phyloP scores from a whole-genome alignment of 805 yeast species.

The Candida schatavii region DNA sequence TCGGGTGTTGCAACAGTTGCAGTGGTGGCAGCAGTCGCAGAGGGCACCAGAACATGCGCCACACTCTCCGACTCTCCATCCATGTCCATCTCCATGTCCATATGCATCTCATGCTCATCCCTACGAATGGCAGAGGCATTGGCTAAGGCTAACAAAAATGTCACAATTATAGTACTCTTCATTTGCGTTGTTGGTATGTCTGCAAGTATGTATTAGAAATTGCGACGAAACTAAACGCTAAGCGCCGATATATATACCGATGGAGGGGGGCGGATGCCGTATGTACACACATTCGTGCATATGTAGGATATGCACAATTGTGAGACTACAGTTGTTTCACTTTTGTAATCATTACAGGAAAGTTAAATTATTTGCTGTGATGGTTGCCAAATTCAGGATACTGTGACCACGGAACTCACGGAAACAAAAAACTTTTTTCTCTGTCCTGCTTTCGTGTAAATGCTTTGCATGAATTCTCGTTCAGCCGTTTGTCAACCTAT shows the following conservation, averaged over 20 bases:
- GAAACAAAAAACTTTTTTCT: neutral
- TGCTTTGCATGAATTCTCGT: too few species aligned
- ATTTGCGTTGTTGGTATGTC: neutral
- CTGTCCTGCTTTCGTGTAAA: too few species aligned
- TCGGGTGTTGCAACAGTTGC: neutral
- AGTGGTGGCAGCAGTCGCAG: slow-evolving; percentile 9
- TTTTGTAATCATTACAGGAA: too few species aligned
- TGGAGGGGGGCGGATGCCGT: too few species aligned
- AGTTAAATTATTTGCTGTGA: too few species aligned
- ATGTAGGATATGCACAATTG: too few species aligned
- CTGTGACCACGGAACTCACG: slow-evolving; percentile 3
- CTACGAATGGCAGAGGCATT: neutral
- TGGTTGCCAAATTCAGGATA: neutral
- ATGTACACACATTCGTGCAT: too few species aligned
- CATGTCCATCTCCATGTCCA: slow-evolving; percentile 19
- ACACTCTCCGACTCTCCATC: slow-evolving; percentile 9
- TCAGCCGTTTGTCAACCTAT: neutral
- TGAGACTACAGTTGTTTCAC: too few species aligned
- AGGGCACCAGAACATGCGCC: slow-evolving; percentile 8
- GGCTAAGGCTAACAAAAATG: neutral
- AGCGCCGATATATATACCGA: too few species aligned
- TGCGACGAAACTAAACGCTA: too few species aligned
- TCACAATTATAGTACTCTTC: neutral
- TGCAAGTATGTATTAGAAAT: too few species aligned
- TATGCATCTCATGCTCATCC: slow-evolving; percentile 12